These are phyloP conservation scores for Hirsutella minnesotensis DNA, from an alignment of 2,329 filamentous ascomycete species.

Conservation along the genomic window DNA sequence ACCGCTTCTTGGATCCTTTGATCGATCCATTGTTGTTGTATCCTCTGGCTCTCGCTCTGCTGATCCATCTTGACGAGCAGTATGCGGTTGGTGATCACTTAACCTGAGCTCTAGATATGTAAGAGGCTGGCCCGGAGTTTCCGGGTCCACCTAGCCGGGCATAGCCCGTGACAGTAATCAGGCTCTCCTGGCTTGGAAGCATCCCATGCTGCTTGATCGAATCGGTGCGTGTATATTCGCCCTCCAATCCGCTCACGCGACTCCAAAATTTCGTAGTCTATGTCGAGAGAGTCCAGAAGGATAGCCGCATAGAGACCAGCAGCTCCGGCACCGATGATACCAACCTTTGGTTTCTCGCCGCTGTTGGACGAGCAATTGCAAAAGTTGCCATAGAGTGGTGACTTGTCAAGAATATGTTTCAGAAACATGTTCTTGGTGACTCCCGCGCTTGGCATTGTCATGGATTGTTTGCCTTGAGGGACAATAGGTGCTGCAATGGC, in stretches of 20 bases:
- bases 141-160: too few relatives aligned
- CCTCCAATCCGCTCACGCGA: slow-evolving; percentile 21
- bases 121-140: too few relatives aligned
- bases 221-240: slow-evolving; percentile 22
- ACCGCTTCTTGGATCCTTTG: too few relatives aligned
- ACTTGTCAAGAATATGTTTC: background rate
- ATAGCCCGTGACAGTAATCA: too few relatives aligned
- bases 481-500: background rate
- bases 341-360: slow-evolving; percentile 12
- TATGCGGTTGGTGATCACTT: too few relatives aligned
- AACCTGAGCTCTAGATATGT: too few relatives aligned
- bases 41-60: too few relatives aligned
- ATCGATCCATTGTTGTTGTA: too few relatives aligned
- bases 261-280: slow-evolving; percentile 26
- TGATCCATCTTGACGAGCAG: too few relatives aligned
- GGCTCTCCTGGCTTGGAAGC: slow-evolving; percentile 8
- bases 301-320: slow-evolving; percentile 24
- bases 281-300: slow-evolving; percentile 18
- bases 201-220: slow-evolving; percentile 12
- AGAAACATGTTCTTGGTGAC: background rate
- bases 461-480: background rate
- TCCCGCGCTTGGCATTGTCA: background rate
- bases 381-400: background rate
- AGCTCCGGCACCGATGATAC: slow-evolving; percentile 24
- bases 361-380: background rate